Evolutionary conservation across 2,329 filamentous ascomycete species (phyloP).

Genomic region (Exophiala bonariae): DNA sequence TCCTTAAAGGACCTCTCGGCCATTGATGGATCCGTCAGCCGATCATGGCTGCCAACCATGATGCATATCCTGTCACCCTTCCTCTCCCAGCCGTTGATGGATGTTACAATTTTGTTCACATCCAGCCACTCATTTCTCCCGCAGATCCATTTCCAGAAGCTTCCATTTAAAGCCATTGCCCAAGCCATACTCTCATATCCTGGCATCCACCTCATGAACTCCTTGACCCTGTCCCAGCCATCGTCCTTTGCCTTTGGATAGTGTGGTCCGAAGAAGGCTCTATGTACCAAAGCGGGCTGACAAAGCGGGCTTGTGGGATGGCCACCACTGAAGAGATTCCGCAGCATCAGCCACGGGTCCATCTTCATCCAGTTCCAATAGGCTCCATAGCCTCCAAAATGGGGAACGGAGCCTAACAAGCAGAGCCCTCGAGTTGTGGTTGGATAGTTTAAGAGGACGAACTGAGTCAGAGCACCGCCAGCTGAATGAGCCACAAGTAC

Average conservation of each 20-base stretch:
- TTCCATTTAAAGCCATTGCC: conserved; percentile 37
- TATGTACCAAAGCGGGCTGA: conserved; percentile 49
- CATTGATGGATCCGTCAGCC: conserved; percentile 6
- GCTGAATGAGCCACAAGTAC: conserved; percentile 54
- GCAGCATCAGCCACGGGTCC: conserved; percentile 51
- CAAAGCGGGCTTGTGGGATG: conserved; percentile 56
- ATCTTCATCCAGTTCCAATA: conserved; percentile 49
- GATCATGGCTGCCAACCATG: conserved; percentile 41
- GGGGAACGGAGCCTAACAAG: conserved; percentile 50
- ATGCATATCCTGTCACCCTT: conserved; percentile 38
- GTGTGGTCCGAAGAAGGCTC: conserved; percentile 52
- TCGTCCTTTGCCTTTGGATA: conserved; percentile 33
- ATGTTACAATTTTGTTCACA: conserved; percentile 5
- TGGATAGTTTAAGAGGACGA: conserved; percentile 44
- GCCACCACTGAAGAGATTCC: conserved; percentile 48
- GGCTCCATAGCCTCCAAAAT: conserved; percentile 44
- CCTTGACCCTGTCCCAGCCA: conserved; percentile 34
- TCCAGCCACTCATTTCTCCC: conserved; percentile 10
- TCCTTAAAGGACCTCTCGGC: conserved; percentile 7
- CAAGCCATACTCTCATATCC: conserved; percentile 56
- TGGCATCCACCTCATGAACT: conserved; percentile 46
- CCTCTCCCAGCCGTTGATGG: conserved; percentile 36
- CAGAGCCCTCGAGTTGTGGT: conserved; percentile 47
- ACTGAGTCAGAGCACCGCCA: conserved; percentile 54
- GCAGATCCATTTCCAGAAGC: conserved; percentile 33